Evolutionary conservation across 768 basidiomycete species (phyloP).

Genomic region (Austroboletus eburneus): DNA sequence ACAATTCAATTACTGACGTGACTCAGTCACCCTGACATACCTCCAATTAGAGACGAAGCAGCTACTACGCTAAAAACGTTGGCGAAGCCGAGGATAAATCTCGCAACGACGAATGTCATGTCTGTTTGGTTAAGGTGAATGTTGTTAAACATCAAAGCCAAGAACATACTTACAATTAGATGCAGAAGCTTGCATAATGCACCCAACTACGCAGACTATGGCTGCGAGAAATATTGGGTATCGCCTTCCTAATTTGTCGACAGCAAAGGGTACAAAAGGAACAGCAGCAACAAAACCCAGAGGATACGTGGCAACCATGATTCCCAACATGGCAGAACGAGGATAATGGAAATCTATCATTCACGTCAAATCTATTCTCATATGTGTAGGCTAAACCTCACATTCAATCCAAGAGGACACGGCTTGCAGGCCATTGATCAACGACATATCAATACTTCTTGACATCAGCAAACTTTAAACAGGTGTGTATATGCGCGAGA

Average conservation of each 20-base stretch:
- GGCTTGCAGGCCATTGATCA: slow-evolving; percentile 62
- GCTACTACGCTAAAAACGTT: slow-evolving; percentile 1
- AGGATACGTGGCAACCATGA: slow-evolving; percentile 56
- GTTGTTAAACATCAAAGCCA: no score
- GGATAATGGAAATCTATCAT: slow-evolving; percentile 49
- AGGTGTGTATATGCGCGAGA: not conserved
- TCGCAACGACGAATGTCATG: slow-evolving; percentile 6
- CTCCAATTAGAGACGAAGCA: slow-evolving; percentile 4
- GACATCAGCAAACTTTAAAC: not conserved
- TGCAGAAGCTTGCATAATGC: slow-evolving; percentile 9
- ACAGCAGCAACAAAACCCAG: slow-evolving; percentile 51
- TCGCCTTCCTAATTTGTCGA: slow-evolving; percentile 10
- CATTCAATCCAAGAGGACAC: slow-evolving; percentile 54
- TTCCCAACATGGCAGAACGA: slow-evolving; percentile 50
- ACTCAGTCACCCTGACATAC: not conserved
- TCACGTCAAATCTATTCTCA: not conserved
- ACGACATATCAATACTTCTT: slow-evolving; percentile 36
- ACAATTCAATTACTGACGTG: not conserved
- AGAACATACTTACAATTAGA: slow-evolving; percentile 11
- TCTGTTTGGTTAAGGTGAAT: not conserved
- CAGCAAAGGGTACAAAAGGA: slow-evolving; percentile 31
- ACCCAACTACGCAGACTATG: slow-evolving; percentile 4
- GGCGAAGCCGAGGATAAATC: slow-evolving; percentile 1
- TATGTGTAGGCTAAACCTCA: slow-evolving; percentile 20
- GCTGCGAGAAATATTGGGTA: slow-evolving; percentile 8